Conservation (phyloP, 148 eudicot genomes). For the Fallopia convolvulus region DNA sequence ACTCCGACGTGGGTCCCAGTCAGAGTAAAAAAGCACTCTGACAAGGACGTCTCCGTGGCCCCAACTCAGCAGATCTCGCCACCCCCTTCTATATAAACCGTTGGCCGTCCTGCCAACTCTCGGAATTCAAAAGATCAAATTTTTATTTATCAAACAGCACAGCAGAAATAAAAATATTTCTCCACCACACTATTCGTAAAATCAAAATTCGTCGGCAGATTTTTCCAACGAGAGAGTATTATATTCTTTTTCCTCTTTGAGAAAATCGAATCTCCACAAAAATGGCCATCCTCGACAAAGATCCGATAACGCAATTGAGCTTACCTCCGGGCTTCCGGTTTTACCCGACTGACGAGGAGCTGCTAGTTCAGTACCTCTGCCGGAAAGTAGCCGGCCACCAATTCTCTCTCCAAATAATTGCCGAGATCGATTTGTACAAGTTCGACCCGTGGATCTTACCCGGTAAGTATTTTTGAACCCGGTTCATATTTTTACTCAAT, state of each 20-base stretch:
- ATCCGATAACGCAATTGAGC: slow-evolving; percentile 50
- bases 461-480: slow-evolving; percentile 16
- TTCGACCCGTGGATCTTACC: slow-evolving; percentile 82
- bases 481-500: not conserved
- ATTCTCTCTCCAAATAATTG: slow-evolving; percentile 49
- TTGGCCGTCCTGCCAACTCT: not conserved
- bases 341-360: slow-evolving; percentile 77
- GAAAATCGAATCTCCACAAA: not conserved
- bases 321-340: slow-evolving; percentile 86
- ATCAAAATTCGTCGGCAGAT: not conserved
- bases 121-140: not conserved
- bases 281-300: slow-evolving; percentile 46
- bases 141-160: not conserved
- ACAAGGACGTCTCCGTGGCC: not conserved
- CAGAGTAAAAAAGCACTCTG: not conserved
- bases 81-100: not conserved
- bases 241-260: not conserved
- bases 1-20: not conserved
- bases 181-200: not conserved
- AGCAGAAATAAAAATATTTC: not conserved
- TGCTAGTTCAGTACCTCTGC: slow-evolving; percentile 60
- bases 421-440: slow-evolving; percentile 69
- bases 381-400: slow-evolving; percentile 53
- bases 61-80: not conserved
- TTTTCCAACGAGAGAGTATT: no score